phyloP scores from a whole-genome alignment of 1,284 basidiomycete genomes.

The Boletellus dicymbophilus region DNA sequence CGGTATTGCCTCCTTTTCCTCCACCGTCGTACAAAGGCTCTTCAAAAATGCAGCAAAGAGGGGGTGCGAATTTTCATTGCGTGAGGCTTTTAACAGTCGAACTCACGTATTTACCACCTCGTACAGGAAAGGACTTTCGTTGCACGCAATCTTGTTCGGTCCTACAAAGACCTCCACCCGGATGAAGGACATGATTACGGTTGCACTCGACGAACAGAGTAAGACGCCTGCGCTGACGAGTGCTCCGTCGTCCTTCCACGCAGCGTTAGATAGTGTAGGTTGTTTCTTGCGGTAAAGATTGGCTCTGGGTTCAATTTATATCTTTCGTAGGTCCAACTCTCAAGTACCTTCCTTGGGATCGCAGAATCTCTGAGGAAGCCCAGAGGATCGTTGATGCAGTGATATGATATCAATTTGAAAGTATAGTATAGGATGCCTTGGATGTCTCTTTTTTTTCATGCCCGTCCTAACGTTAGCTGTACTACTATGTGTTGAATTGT shows the following conservation, averaged over 20 bases:
- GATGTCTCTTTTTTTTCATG: no score
- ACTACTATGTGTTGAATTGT: no score
- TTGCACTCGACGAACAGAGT: slow-evolving; percentile 51
- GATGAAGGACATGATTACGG: slow-evolving; percentile 49
- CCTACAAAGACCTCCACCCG: slow-evolving; percentile 29
- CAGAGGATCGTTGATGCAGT: slow-evolving; percentile 44
- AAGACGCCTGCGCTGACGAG: slow-evolving; percentile 31
- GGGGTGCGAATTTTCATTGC: slow-evolving; percentile 44
- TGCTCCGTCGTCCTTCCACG: slow-evolving; percentile 48
- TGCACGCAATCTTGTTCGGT: slow-evolving; percentile 61
- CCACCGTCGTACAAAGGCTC: slow-evolving; percentile 41
- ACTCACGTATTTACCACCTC: neutral
- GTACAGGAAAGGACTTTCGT: slow-evolving; percentile 53
- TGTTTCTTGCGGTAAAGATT: neutral
- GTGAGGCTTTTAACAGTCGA: neutral
- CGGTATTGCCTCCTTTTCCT: slow-evolving; percentile 39
- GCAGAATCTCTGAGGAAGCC: slow-evolving; percentile 59
- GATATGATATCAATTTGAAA: neutral
- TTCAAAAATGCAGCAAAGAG: slow-evolving; percentile 42
- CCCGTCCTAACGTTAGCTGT: no score
- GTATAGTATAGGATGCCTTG: no score
- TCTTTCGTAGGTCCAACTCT: slow-evolving; percentile 46
- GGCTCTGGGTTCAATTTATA: neutral
- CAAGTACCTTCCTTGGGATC: slow-evolving; percentile 58
- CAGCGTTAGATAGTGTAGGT: slow-evolving; percentile 52